Evolutionary conservation across 75 land plant genomes (phyloP).

Genomic region (Cupressus sempervirens): DNA sequence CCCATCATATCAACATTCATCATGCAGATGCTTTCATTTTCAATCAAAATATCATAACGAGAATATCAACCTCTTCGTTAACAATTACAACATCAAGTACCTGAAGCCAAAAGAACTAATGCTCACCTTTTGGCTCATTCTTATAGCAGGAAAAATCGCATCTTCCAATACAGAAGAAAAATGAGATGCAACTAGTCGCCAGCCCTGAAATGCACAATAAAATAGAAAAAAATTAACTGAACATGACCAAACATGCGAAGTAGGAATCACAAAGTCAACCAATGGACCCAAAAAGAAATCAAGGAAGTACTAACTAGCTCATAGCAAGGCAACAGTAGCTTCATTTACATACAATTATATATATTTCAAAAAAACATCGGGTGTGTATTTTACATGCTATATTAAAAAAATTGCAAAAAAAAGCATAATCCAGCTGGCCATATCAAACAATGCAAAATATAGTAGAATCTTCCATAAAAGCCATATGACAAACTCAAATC

Average conservation of each 20-base stretch:
- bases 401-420: background rate
- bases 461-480: background rate
- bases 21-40: background rate
- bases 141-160: conserved; percentile 80
- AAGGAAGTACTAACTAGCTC: background rate
- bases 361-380: background rate
- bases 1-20: background rate
- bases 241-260: background rate
- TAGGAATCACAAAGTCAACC: background rate
- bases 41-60: background rate
- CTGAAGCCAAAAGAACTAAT: background rate
- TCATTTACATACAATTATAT: background rate
- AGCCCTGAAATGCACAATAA: conserved; percentile 49
- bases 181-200: conserved; percentile 82
- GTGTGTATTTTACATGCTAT: background rate
- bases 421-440: background rate
- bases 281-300: background rate
- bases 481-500: background rate
- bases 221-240: background rate
- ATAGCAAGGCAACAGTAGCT: background rate
- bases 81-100: background rate
- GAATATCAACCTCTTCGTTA: background rate
- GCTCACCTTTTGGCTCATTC: conserved; percentile 70
- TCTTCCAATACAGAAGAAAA: conserved; percentile 62
- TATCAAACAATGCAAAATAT: background rate